These are phyloP conservation scores for Apocynum venetum DNA, from an alignment of 257 asterid species.

Conservation along the genomic window DNA sequence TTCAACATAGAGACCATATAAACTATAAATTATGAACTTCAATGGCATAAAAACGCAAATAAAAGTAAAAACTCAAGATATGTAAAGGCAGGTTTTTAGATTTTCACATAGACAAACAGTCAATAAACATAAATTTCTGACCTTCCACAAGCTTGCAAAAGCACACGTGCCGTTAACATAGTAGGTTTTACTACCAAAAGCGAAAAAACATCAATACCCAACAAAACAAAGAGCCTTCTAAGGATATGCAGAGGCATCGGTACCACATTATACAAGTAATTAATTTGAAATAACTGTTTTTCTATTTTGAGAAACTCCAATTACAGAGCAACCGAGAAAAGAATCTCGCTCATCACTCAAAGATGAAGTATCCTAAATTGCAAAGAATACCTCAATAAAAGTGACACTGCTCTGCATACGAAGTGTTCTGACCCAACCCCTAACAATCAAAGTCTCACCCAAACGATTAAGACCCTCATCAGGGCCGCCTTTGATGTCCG, in stretches of 20 bases:
- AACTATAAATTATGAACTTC: not conserved
- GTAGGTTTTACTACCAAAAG: not conserved
- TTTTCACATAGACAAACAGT: not conserved
- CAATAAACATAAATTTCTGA: not conserved
- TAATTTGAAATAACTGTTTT: not conserved
- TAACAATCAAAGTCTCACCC: slow-evolving; percentile 67
- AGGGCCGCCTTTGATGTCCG: slow-evolving; percentile 70
- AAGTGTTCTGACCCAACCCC: slow-evolving; percentile 93
- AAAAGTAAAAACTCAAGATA: not conserved
- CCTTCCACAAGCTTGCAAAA: not conserved
- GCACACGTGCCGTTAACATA: not conserved
- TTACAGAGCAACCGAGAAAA: not conserved
- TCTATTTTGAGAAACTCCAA: not conserved
- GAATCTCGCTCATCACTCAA: not conserved
- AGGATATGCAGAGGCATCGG: not conserved
- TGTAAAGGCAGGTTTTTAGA: not conserved
- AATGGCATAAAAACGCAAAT: not conserved
- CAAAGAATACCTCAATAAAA: slow-evolving; percentile 62
- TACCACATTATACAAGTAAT: not conserved
- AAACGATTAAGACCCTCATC: slow-evolving; percentile 66
- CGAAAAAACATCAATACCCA: not conserved
- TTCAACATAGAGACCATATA: not conserved
- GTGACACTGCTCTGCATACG: slow-evolving; percentile 84
- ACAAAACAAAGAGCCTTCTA: not conserved
- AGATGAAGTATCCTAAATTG: not conserved